A percentile compares a stretch with the other conserved stretches of the same genome.
Conservation (phyloP, 2,329 filamentous ascomycete species). For the Chaetomiaceae sp. region DNA sequence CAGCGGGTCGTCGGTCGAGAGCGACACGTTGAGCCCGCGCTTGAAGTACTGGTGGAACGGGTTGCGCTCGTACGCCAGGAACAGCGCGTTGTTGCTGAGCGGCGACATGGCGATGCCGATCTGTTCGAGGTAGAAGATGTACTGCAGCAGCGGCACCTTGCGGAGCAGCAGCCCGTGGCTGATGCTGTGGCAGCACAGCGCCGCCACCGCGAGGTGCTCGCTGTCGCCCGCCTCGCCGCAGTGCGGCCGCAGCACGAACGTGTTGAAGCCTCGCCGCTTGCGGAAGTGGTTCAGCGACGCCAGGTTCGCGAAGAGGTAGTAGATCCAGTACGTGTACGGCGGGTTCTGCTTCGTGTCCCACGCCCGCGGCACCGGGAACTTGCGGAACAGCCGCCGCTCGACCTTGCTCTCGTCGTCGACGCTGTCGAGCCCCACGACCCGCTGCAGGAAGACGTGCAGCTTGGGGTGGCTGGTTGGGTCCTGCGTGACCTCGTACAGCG, state of each 20-base stretch:
- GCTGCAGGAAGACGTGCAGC: conserved; percentile 86
- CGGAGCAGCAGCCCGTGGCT: conserved; percentile 87
- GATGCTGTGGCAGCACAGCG: conserved; percentile 92
- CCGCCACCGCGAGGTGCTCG: conserved; percentile 87
- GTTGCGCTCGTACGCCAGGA: conserved; percentile 93
- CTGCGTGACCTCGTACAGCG: conserved; percentile 88
- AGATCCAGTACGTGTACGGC: conserved; percentile 98
- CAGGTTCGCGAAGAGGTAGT: conserved; percentile 93
- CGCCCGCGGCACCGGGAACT: conserved; percentile 82
- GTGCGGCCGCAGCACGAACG: conserved; percentile 85
- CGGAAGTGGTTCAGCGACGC: conserved; percentile 87
- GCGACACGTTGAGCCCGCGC: conserved; percentile 86
- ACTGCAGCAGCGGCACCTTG: conserved; percentile 91
- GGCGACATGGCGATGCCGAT: conserved; percentile 99
- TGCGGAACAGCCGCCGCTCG: conserved; percentile 87
- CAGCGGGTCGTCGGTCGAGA: conserved; percentile 93
- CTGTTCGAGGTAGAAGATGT: conserved; percentile 95
- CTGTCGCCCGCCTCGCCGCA: conserved; percentile 96
- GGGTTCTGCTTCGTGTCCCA: conserved; percentile 95
- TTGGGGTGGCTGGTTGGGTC: conserved; percentile 84
- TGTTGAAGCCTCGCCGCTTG: conserved; percentile 89
- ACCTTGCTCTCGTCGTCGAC: conserved; percentile 98
- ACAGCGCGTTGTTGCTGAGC: conserved; percentile 93
- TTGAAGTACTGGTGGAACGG: conserved; percentile 95
- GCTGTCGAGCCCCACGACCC: conserved; percentile 94